Conservation (phyloP, 2,329 filamentous ascomycete species). For the Lasiodiplodia sp. region DNA sequence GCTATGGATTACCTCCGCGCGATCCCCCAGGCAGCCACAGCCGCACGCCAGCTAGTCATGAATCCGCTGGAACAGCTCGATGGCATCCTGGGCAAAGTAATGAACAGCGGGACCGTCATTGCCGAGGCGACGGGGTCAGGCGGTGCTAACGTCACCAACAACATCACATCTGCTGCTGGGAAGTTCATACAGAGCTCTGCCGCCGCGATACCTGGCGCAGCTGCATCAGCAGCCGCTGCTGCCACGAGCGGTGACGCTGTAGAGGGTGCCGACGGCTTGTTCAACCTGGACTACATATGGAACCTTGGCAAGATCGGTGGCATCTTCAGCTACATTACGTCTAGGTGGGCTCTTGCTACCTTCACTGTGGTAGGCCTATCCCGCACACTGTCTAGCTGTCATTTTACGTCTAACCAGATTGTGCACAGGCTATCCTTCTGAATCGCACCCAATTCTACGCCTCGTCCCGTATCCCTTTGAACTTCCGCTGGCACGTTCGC, state of each 20-base stretch:
- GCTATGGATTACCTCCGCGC: constrained; percentile 22
- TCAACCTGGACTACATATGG: constrained; percentile 39
- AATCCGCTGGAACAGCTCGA: constrained; percentile 28
- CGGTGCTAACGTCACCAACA: constrained; percentile 42
- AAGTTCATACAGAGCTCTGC: constrained; percentile 54
- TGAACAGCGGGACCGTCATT: constrained; percentile 62
- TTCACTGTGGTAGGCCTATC: constrained; percentile 70
- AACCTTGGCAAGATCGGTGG: constrained; percentile 76
- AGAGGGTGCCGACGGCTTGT: constrained; percentile 53
- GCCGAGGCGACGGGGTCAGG: constrained; percentile 60
- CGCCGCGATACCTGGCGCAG: constrained; percentile 51
- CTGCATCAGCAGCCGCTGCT: constrained; percentile 46
- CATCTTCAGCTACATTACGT: constrained; percentile 88
- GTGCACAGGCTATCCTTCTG: constrained; percentile 73
- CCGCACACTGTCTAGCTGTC: neutral
- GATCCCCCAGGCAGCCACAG: constrained; percentile 27
- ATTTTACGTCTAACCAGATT: neutral
- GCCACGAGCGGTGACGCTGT: constrained; percentile 37
- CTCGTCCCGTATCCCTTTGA: constrained; percentile 81
- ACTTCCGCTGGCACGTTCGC: constrained; percentile 75
- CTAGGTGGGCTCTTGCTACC: constrained; percentile 89
- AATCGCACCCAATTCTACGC: constrained; percentile 95
- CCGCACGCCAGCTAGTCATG: constrained; percentile 28
- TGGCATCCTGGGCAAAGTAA: constrained; percentile 27
- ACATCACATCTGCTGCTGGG: constrained; percentile 48